A percentile compares a stretch with the other conserved stretches of the same genome.
Evolutionary conservation across 208 protist species (phyloP).

Genomic region (Angomonas desouzai): DNA sequence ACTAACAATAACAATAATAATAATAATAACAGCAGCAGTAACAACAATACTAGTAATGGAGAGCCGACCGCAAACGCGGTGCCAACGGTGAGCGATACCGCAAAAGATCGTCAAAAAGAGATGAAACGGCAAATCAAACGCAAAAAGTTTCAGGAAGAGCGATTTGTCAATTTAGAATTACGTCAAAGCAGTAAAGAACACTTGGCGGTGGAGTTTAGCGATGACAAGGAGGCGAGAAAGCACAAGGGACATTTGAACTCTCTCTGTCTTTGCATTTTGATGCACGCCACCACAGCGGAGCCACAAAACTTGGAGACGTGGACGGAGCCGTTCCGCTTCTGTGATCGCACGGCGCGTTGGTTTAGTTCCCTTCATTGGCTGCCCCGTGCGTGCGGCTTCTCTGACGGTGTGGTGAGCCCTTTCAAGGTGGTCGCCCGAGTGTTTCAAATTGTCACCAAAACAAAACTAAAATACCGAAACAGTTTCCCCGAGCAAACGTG

Average conservation of each 20-base stretch:
- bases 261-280: constrained; percentile 60
- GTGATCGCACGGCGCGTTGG: constrained; percentile 69
- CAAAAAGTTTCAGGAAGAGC: constrained; percentile 77
- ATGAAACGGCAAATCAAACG: constrained; percentile 60
- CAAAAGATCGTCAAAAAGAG: constrained; percentile 46
- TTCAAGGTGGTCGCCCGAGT: constrained; percentile 79
- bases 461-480: constrained; percentile 40
- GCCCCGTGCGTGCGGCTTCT: constrained; percentile 63
- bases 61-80: too few species aligned
- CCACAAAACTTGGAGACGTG: constrained; percentile 66
- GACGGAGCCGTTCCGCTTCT: constrained; percentile 84
- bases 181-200: constrained; percentile 44
- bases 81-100: background rate
- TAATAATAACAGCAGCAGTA: background rate
- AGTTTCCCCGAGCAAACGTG: constrained; percentile 74
- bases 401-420: constrained; percentile 39
- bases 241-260: constrained; percentile 57
- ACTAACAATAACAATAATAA: constrained; percentile 3
- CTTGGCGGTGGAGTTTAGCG: constrained; percentile 73
- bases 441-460: constrained; percentile 65
- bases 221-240: constrained; percentile 37
- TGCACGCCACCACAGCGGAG: constrained; percentile 56
- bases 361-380: constrained; percentile 77
- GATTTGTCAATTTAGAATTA: constrained; percentile 69
- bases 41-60: constrained; percentile 6